Evolutionary conservation across 331 rosid genomes (phyloP).

Genomic region (Pyrus hybrid): DNA sequence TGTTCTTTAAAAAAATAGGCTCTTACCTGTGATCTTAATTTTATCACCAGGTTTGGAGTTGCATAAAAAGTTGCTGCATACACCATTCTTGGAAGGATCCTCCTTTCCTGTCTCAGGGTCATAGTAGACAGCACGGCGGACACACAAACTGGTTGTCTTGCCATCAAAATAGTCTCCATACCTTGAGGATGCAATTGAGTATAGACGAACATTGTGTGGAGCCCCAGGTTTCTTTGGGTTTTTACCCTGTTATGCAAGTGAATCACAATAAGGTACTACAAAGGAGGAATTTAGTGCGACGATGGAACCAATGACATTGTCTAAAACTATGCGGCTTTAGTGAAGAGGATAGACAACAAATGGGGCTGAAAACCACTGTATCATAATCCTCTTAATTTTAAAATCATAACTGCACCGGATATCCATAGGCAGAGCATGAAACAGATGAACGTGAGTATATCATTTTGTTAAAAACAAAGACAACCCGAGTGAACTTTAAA

Average conservation of each 20-base stretch:
- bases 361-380: not conserved
- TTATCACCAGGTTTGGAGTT: constrained; percentile 93
- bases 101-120: constrained; percentile 90
- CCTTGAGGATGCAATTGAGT: constrained; percentile 94
- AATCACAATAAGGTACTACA: not conserved
- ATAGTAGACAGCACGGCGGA: constrained; percentile 92
- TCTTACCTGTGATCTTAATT: constrained; percentile 75
- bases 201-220: constrained; percentile 80
- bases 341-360: not conserved
- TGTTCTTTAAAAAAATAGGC: not conserved
- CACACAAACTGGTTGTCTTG: constrained; percentile 90
- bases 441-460: not conserved
- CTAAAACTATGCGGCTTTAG: not conserved
- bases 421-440: constrained; percentile 5
- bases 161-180: constrained; percentile 90
- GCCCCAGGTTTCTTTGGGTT: constrained; percentile 89
- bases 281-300: not conserved
- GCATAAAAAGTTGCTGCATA: constrained; percentile 87
- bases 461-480: not conserved
- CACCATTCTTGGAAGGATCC: constrained; percentile 77
- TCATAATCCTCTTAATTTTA: not conserved
- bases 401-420: not conserved
- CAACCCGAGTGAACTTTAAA: not conserved
- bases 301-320: not conserved
- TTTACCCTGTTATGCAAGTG: constrained; percentile 62